These are phyloP conservation scores for Massariosphaeria phaeospora DNA, from an alignment of 495 filamentous ascomycete genomes.

Conservation along the genomic window DNA sequence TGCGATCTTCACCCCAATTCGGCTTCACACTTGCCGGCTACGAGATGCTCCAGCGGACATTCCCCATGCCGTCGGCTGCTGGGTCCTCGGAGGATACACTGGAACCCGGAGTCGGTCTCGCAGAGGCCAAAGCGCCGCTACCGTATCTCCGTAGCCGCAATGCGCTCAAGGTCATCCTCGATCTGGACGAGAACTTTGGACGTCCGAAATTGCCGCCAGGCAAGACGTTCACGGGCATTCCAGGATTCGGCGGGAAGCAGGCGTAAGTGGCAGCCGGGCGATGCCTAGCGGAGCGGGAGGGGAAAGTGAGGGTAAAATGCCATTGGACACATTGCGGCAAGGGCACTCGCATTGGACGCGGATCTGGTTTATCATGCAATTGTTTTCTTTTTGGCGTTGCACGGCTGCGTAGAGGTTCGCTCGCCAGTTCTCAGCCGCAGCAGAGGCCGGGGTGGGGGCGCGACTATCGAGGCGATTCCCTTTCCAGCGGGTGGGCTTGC, in stretches of 20 bases:
- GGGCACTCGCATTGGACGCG: slow-evolving; percentile 18
- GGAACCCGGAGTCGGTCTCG: slow-evolving; percentile 54
- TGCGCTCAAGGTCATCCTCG: slow-evolving; percentile 93
- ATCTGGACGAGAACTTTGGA: slow-evolving; percentile 88
- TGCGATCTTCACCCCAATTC: slow-evolving; percentile 94
- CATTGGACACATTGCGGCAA: slow-evolving; percentile 27
- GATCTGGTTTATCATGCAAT: slow-evolving; percentile 29
- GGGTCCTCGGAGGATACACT: slow-evolving; percentile 50
- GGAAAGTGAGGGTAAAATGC: slow-evolving; percentile 28
- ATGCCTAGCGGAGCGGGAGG: neutral
- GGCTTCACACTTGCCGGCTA: slow-evolving; percentile 95
- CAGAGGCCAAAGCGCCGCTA: slow-evolving; percentile 59
- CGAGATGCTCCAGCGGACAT: slow-evolving; percentile 75
- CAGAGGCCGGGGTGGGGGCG: slow-evolving; percentile 14
- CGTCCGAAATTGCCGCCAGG: slow-evolving; percentile 52
- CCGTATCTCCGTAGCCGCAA: slow-evolving; percentile 84
- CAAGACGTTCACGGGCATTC: slow-evolving; percentile 28
- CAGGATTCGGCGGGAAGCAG: slow-evolving; percentile 30
- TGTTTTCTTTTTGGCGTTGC: slow-evolving; percentile 27
- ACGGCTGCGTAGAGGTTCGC: slow-evolving; percentile 8
- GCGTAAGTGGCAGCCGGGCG: neutral
- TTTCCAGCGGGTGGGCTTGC: slow-evolving; percentile 9
- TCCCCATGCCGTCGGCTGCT: slow-evolving; percentile 86
- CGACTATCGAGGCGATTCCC: neutral
- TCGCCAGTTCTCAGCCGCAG: slow-evolving; percentile 26